Evolutionary conservation across 2,329 filamentous ascomycete species (phyloP).

Genomic region (Westerdykella sp.): DNA sequence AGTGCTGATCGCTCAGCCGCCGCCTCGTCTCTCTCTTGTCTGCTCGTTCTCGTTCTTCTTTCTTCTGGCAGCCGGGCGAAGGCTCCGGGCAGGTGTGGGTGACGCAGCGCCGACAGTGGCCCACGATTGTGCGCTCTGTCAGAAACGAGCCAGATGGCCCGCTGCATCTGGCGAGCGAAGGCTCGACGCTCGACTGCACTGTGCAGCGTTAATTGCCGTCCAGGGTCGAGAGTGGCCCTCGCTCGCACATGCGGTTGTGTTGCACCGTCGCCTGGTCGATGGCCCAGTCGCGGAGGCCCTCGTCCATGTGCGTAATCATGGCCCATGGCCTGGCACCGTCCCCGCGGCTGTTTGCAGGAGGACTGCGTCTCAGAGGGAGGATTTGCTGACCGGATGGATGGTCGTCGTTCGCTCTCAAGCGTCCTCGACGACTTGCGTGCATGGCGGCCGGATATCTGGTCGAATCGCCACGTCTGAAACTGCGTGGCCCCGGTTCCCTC

Average conservation of each 20-base stretch:
- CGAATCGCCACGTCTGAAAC: slow-evolving; percentile 15
- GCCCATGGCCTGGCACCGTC: neutral
- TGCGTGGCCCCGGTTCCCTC: slow-evolving; percentile 15
- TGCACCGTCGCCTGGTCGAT: neutral
- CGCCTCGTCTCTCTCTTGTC: neutral
- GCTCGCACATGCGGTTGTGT: neutral
- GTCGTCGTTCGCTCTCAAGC: slow-evolving; percentile 4
- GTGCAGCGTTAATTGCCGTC: neutral
- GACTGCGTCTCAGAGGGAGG: slow-evolving; percentile 7
- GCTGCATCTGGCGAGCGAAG: neutral
- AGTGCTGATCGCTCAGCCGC: neutral
- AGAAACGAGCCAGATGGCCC: neutral
- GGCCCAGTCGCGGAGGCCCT: slow-evolving; percentile 1
- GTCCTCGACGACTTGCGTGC: neutral
- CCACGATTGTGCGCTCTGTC: neutral
- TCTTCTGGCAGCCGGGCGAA: neutral
- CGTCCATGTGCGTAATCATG: slow-evolving; percentile 10
- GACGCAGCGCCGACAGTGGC: slow-evolving; percentile 8
- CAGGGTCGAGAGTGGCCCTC: neutral
- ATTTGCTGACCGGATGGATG: slow-evolving; percentile 8
- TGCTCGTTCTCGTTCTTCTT: too few species aligned
- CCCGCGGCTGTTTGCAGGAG: slow-evolving; percentile 12
- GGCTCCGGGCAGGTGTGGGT: slow-evolving; percentile 1
- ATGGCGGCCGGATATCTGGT: slow-evolving; percentile 3
- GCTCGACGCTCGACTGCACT: neutral